A percentile compares a stretch with the other conserved stretches of the same genome.
These are phyloP conservation scores for Ceratobasidium sp. DNA, from an alignment of 1,284 basidiomycete genomes.

Conservation along the genomic window DNA sequence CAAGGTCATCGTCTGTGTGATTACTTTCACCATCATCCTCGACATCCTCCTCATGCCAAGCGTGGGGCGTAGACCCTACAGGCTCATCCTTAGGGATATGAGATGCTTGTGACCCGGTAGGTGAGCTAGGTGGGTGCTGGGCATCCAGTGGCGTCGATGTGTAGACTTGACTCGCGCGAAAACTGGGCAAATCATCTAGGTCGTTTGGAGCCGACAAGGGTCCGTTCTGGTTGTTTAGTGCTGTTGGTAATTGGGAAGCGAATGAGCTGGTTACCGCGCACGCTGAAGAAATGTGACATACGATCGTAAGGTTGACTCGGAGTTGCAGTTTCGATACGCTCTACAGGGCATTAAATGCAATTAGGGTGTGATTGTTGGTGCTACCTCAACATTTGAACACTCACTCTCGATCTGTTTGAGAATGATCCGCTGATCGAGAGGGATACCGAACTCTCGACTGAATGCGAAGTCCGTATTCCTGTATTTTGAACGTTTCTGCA, in stretches of 20 bases:
- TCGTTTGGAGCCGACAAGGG: constrained; percentile 17
- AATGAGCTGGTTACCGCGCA: constrained; percentile 14
- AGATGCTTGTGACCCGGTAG: constrained; percentile 3
- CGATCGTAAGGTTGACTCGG: constrained; percentile 36
- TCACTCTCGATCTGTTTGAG: constrained; percentile 28
- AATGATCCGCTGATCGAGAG: constrained; percentile 25
- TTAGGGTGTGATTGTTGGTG: background rate
- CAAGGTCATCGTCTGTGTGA: constrained; percentile 8
- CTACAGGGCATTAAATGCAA: background rate
- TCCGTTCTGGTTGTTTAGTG: constrained; percentile 19
- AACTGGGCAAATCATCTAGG: constrained; percentile 26
- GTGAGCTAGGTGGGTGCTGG: constrained; percentile 10
- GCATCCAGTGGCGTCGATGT: constrained; percentile 41
- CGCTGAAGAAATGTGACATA: constrained; percentile 13
- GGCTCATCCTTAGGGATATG: background rate
- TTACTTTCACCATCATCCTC: constrained; percentile 1
- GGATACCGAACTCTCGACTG: constrained; percentile 27
- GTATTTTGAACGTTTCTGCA: constrained; percentile 37
- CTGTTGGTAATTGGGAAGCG: constrained; percentile 34
- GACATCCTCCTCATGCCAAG: background rate
- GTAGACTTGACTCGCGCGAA: constrained; percentile 37
- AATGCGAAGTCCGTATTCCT: constrained; percentile 18
- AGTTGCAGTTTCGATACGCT: constrained; percentile 35
- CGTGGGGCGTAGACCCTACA: background rate
- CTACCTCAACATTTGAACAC: constrained; percentile 24